Evolutionary conservation across 768 basidiomycete genomes (phyloP).

Genomic region (Steccherinum ochraceum): DNA sequence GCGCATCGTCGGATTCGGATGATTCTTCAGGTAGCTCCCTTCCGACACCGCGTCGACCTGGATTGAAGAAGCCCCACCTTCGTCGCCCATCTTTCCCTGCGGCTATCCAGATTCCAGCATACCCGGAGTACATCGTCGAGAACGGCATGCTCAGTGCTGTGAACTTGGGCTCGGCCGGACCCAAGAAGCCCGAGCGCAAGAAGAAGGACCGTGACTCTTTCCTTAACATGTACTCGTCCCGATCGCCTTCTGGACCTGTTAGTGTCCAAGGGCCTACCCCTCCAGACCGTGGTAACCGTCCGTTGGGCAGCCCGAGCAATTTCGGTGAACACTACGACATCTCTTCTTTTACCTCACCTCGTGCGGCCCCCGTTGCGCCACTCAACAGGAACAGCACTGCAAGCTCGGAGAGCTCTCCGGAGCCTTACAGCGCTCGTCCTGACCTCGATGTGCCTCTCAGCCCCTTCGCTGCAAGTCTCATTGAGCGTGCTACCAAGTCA

Average conservation of each 20-base stretch:
- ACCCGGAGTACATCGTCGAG: constrained; percentile 10
- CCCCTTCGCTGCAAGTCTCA: background rate
- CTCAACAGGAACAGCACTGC: background rate
- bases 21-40: constrained; percentile 5
- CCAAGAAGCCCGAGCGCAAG: constrained; percentile 3
- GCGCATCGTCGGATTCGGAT: constrained; percentile 5
- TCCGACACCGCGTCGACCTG: constrained; percentile 14
- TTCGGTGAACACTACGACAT: background rate
- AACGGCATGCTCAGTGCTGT: constrained; percentile 12
- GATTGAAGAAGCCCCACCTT: constrained; percentile 6
- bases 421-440: background rate
- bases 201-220: constrained; percentile 16
- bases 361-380: background rate
- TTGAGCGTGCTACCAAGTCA: background rate
- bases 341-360: background rate
- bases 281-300: background rate
- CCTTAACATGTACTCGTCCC: constrained; percentile 20
- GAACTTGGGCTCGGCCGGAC: constrained; percentile 13
- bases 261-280: background rate
- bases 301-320: no score
- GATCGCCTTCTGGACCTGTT: background rate
- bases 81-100: constrained; percentile 12
- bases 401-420: background rate
- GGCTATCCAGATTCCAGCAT: background rate
- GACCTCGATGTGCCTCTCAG: background rate